phyloP scores from a whole-genome alignment of 306 rosid species.

The Cicer pinnatifidum region DNA sequence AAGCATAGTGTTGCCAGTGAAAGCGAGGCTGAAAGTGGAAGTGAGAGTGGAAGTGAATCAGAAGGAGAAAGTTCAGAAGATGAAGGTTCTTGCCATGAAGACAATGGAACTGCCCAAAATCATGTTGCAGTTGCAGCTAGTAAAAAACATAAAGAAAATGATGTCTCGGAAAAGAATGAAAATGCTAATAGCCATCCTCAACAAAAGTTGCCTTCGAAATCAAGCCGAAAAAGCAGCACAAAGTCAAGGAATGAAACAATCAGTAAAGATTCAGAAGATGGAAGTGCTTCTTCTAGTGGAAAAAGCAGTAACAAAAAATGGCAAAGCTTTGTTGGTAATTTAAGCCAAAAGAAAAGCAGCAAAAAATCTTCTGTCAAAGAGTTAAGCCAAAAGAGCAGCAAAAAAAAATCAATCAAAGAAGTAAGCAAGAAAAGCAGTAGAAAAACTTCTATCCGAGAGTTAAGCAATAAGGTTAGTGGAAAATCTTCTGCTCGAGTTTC shows the following conservation, averaged over 20 bases:
- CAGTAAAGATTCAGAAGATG: constrained; percentile 46
- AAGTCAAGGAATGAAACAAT: constrained; percentile 9
- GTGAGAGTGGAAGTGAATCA: constrained; percentile 6
- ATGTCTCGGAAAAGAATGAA: neutral
- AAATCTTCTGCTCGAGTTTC: constrained; percentile 37
- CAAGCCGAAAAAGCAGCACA: constrained; percentile 44
- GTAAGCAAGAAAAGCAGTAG: constrained; percentile 41
- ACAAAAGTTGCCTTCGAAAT: constrained; percentile 12
- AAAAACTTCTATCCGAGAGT: constrained; percentile 31
- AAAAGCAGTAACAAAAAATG: constrained; percentile 43
- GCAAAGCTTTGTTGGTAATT: neutral
- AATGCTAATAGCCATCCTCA: neutral
- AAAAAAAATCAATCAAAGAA: neutral
- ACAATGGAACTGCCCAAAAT: neutral
- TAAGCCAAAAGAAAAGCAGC: constrained; percentile 33
- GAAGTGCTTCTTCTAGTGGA: constrained; percentile 42
- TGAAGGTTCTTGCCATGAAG: neutral
- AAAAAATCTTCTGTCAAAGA: neutral
- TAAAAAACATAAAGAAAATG: neutral
- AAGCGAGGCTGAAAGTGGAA: constrained; percentile 1
- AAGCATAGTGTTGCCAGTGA: constrained; percentile 4
- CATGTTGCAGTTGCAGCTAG: neutral
- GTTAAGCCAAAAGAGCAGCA: constrained; percentile 40
- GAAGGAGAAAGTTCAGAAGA: constrained; percentile 23
- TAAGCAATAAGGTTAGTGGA: constrained; percentile 29